A percentile compares a stretch with the other conserved stretches of the same genome.
Conservation (phyloP, 179 eudicot genomes). For the Amaranthus tricolor region DNA sequence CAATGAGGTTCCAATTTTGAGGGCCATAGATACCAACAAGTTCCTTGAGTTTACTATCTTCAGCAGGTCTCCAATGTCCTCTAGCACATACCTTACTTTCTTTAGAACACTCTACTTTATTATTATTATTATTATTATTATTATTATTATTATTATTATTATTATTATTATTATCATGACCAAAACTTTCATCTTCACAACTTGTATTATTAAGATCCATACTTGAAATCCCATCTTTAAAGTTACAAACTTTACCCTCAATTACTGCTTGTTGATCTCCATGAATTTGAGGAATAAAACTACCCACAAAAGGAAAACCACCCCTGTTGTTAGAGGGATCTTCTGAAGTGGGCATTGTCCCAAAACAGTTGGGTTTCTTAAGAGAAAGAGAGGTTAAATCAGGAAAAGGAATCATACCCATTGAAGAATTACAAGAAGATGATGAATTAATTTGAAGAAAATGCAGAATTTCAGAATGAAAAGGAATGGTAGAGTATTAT, state of each 20-base stretch:
- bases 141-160: neutral
- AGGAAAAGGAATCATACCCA: constrained; percentile 33
- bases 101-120: constrained; percentile 23
- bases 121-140: neutral
- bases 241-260: constrained; percentile 21
- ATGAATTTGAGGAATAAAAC: constrained; percentile 17
- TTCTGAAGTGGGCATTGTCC: constrained; percentile 21
- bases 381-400: constrained; percentile 37
- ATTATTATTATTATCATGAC: constrained; percentile 2
- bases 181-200: constrained; percentile 27
- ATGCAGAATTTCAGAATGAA: constrained; percentile 7
- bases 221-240: constrained; percentile 23
- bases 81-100: constrained; percentile 58
- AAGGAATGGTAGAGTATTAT: constrained; percentile 7
- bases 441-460: constrained; percentile 9
- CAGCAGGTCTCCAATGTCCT: constrained; percentile 89
- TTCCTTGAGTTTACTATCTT: constrained; percentile 61
- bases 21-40: constrained; percentile 77
- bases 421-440: constrained; percentile 11
- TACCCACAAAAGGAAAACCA: constrained; percentile 20
- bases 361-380: constrained; percentile 17
- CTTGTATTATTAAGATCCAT: constrained; percentile 48
- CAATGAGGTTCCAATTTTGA: constrained; percentile 78
- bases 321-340: constrained; percentile 24
- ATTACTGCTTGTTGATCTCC: neutral